phyloP scores from a whole-genome alignment of 352 stramenopile species.

The Blastocystis sp. region DNA sequence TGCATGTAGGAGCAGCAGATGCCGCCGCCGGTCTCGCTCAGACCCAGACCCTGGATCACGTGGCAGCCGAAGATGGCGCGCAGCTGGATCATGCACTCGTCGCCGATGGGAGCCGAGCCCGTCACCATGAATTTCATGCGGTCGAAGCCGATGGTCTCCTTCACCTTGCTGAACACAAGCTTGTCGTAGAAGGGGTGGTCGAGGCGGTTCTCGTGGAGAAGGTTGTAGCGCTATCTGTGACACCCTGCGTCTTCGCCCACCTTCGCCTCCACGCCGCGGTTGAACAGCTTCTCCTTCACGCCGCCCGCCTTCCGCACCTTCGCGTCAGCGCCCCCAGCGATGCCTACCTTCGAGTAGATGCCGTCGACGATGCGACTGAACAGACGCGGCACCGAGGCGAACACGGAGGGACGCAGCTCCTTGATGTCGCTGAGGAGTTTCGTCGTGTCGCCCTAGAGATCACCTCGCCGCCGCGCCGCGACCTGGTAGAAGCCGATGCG shows the following conservation, averaged over 20 bases:
- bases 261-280: constrained; percentile 41
- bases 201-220: constrained; percentile 71
- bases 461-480: constrained; percentile 86
- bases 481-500: constrained; percentile 75
- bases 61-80: constrained; percentile 87
- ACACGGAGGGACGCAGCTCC: constrained; percentile 74
- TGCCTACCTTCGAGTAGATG: constrained; percentile 82
- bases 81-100: constrained; percentile 91
- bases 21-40: constrained; percentile 90
- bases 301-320: constrained; percentile 77
- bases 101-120: constrained; percentile 88
- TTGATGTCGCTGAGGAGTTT: constrained; percentile 73
- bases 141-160: constrained; percentile 86
- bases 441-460: constrained; percentile 79
- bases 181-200: constrained; percentile 86
- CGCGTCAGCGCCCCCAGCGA: constrained; percentile 85
- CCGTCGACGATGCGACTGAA: constrained; percentile 83
- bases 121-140: constrained; percentile 88
- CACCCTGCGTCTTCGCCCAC: neutral
- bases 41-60: constrained; percentile 91
- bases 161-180: constrained; percentile 93
- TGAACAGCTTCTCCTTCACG: constrained; percentile 75
- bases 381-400: constrained; percentile 75
- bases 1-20: constrained; percentile 76
- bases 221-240: constrained; percentile 5